phyloP scores from a whole-genome alignment of 345 rosid species.

The Citrus trifoliata region DNA sequence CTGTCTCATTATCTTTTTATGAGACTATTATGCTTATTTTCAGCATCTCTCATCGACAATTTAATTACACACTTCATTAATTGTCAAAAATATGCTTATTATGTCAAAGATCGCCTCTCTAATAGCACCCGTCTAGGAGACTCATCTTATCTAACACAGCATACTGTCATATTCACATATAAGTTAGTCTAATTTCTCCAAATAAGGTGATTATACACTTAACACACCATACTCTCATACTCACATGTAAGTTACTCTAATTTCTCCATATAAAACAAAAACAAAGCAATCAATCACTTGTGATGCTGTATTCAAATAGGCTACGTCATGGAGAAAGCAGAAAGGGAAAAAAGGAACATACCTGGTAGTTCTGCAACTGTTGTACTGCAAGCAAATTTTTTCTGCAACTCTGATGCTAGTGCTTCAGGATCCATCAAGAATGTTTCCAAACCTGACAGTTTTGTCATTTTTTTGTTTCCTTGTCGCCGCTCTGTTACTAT shows the following conservation, averaged over 20 bases:
- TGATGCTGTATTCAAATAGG: background rate
- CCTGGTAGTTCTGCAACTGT: constrained; percentile 82
- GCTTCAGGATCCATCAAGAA: constrained; percentile 82
- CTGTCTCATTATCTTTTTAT: too few species aligned
- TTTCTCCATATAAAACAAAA: background rate
- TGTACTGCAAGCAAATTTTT: constrained; percentile 95
- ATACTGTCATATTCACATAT: background rate
- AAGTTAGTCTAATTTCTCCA: background rate
- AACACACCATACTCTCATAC: too few species aligned
- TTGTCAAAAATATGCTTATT: too few species aligned
- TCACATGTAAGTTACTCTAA: too few species aligned
- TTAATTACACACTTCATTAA: too few species aligned
- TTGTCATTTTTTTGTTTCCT: constrained; percentile 92
- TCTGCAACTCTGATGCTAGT: constrained; percentile 92
- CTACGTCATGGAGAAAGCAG: background rate
- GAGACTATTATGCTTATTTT: too few species aligned
- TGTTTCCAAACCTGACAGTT: constrained; percentile 71
- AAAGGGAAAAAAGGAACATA: constrained; percentile 11
- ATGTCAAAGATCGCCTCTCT: too few species aligned
- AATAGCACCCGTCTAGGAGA: too few species aligned
- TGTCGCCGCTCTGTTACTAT: constrained; percentile 87
- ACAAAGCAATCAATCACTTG: background rate
- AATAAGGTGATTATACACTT: too few species aligned
- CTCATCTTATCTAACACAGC: background rate
- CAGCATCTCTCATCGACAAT: too few species aligned